Base-by-base conservation (phyloP, 352 stramenopile genomes). In the Pythium dissotocum region DNA sequence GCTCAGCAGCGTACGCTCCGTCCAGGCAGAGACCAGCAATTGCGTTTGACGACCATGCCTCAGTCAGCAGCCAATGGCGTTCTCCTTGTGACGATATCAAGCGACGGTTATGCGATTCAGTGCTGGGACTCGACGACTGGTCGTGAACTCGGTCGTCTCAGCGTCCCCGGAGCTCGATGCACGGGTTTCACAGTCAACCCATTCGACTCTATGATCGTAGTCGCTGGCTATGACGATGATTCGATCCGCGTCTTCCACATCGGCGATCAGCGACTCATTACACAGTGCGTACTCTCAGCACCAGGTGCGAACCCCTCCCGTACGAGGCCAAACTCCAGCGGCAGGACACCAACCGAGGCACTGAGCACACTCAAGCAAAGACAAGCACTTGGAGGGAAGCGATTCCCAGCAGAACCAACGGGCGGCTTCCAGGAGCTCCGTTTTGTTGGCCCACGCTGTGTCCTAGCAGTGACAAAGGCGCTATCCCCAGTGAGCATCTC, bases 211-310 rank as follows among this genome's bases (percentile, higher is more conserved):
- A 42, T 60, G 16, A 30, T 70, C 13, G 55, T 86, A 5, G 64
- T 88, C 59, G 77, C 74, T 35, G 79, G 72, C 10, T 89, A 87
- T 32, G 69, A 72, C 16, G 79, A 92, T 58, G 72, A 77, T 10
- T 78, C 70, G 4, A 21, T 92, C 12, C 76, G 84, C 0, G 52
- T 89, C 1, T 83, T 90, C 56, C 70, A 92, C 70, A 40, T 92
- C 13, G 61, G 57, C 7, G 63, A 76, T 14, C 82, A 87, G 62
- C 66, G 51, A 2, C 46, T 89, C 8, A 24, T 89, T 5, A 73
- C 73, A 0, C 73, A 82, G 9, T 88, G 76, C 32, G 63, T 77
- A 12, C 58, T 92, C 26, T 53, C 65, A 14, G 24, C 60, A 16
- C 35, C 36, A n/a, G 21, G 51, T 7, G 14, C 10, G 44, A 36